Conservation (phyloP, 139 green algal genomes). For the Ulvella scutata region DNA sequence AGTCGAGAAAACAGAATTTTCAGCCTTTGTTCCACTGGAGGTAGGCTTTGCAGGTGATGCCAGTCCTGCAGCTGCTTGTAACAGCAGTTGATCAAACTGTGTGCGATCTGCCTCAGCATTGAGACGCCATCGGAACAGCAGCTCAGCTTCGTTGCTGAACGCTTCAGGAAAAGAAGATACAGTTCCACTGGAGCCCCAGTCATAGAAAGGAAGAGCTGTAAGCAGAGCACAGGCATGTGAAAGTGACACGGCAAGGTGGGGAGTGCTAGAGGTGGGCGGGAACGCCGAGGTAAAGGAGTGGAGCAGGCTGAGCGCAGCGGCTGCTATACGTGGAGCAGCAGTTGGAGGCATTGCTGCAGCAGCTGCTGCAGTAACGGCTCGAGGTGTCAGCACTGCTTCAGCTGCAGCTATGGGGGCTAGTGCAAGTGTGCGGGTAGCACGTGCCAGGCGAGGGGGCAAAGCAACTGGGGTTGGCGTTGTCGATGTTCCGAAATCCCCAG, state of each 20-base stretch:
- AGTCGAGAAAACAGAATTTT: background rate
- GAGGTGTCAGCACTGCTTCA: background rate
- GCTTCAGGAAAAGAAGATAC: background rate
- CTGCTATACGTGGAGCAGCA: background rate
- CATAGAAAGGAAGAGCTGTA: background rate
- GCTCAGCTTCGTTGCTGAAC: background rate
- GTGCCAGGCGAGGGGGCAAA: background rate
- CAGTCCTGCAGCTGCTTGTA: no score
- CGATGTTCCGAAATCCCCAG: background rate
- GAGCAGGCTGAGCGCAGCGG: background rate
- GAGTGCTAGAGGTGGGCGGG: background rate
- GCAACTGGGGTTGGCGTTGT: background rate
- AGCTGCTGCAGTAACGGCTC: background rate
- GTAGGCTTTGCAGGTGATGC: no score
- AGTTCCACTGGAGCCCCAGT: background rate
- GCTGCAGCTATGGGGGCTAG: background rate
- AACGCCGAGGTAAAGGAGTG: background rate
- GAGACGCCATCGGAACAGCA: background rate
- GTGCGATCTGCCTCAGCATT: background rate
- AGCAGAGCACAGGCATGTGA: background rate
- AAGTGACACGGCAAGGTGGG: background rate
- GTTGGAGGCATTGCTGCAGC: background rate
- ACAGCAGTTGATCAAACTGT: background rate
- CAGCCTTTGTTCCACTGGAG: background rate
- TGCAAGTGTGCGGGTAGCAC: background rate